phyloP scores from a whole-genome alignment of 2,329 filamentous ascomycete genomes.

The Trichophyton equinum region DNA sequence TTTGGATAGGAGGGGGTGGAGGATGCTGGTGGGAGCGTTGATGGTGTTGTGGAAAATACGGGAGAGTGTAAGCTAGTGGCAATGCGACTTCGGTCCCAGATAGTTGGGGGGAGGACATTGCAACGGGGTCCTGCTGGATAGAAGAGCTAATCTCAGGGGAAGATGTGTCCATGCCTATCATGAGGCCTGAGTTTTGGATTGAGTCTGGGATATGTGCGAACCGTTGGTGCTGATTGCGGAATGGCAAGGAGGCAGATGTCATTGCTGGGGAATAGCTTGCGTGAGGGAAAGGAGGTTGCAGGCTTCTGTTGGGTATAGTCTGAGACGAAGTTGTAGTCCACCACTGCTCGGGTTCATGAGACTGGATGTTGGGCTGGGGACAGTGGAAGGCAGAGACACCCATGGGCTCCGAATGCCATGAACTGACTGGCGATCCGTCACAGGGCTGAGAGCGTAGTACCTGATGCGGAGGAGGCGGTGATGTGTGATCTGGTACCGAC shows the following conservation, averaged over 20 bases:
- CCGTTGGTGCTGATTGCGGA: constrained; percentile 23
- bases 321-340: constrained; percentile 23
- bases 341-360: constrained; percentile 28
- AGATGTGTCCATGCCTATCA: constrained; percentile 28
- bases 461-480: constrained; percentile 27
- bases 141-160: constrained; percentile 22
- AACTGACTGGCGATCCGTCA: constrained; percentile 27
- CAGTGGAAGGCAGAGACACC: constrained; percentile 26
- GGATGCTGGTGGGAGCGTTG: background rate
- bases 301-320: constrained; percentile 21
- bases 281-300: constrained; percentile 24
- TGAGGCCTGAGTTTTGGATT: constrained; percentile 27
- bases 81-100: constrained; percentile 8
- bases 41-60: background rate
- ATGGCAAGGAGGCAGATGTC: constrained; percentile 18
- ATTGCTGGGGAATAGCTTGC: constrained; percentile 24
- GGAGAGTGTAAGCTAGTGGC: constrained; percentile 5
- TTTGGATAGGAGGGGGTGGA: constrained; percentile 6
- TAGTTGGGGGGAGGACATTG: constrained; percentile 15
- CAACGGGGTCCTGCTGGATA: constrained; percentile 16
- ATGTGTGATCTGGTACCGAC: constrained; percentile 22
- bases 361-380: constrained; percentile 26
- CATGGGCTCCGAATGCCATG: constrained; percentile 32
- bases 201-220: constrained; percentile 22
- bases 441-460: constrained; percentile 29